Evolutionary conservation across 805 yeast species (phyloP).

Genomic region (Starmerella ratchasimensis): DNA sequence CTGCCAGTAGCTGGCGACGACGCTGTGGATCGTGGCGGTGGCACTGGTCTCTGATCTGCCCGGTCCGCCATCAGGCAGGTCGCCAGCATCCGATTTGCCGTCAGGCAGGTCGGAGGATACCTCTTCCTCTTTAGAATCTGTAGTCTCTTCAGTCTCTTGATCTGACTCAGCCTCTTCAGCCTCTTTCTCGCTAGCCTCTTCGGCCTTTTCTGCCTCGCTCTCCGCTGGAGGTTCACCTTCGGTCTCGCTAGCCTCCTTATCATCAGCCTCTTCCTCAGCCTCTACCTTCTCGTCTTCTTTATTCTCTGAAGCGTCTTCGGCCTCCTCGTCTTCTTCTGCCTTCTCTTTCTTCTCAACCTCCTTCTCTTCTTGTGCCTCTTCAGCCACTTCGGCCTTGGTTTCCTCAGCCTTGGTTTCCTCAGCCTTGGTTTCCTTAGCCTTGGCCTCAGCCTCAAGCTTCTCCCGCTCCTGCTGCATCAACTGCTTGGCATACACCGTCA

Average conservation of each 20-base stretch:
- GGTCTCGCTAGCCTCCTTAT: not conserved
- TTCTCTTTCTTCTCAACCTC: not conserved
- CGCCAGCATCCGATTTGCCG: not conserved
- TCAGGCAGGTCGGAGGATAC: not conserved
- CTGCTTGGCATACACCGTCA: conserved; percentile 6
- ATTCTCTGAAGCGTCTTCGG: not conserved
- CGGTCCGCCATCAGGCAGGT: too few species aligned
- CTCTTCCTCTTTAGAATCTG: not conserved
- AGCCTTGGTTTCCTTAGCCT: too few species aligned
- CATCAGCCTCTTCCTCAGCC: not conserved
- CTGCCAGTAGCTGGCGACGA: conserved; percentile 8
- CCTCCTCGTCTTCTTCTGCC: not conserved
- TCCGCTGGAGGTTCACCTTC: not conserved
- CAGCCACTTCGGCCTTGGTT: conserved; percentile 1
- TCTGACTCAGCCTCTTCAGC: conserved; percentile 9
- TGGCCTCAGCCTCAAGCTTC: conserved; percentile 4
- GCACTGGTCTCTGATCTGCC: not conserved
- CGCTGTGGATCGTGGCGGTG: not conserved
- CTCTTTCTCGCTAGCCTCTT: conserved; percentile 10
- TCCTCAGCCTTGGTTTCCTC: too few species aligned
- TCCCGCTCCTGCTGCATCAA: conserved; percentile 16
- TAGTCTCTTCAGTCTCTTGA: not conserved
- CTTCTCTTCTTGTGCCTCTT: conserved; percentile 2
- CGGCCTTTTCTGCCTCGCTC: not conserved
- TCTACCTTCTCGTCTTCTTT: not conserved